These are phyloP conservation scores for Barnettozyma hawaiiensis DNA, from an alignment of 1,139 yeast species.

Conservation along the genomic window DNA sequence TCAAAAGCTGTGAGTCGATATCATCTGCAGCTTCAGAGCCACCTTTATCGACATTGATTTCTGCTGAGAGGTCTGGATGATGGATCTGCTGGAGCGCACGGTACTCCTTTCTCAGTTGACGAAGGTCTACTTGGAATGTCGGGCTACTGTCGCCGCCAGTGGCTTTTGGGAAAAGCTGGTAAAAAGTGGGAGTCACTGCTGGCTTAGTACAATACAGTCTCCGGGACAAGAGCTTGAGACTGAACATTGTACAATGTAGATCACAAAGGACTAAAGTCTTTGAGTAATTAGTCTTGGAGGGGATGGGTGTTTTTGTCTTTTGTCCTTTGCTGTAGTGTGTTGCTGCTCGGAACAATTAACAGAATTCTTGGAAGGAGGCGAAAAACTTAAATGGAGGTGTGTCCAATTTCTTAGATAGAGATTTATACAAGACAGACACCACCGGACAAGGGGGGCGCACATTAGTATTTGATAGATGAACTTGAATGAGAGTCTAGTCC, in stretches of 20 bases:
- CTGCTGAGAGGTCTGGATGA: constrained; percentile 64
- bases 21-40: neutral
- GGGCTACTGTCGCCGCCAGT: neutral
- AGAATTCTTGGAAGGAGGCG: no score
- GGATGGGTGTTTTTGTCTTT: neutral
- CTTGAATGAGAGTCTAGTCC: constrained; percentile 22
- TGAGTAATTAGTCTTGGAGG: neutral
- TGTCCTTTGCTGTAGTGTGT: no score
- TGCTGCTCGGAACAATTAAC: neutral
- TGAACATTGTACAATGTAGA: no score
- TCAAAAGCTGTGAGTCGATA: constrained; percentile 47
- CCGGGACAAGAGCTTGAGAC: neutral
- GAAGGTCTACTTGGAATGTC: constrained; percentile 57
- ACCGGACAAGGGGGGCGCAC: no score
- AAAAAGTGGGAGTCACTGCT: constrained; percentile 31
- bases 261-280: no score
- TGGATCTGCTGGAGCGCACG: constrained; percentile 61
- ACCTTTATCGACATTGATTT: constrained; percentile 16
- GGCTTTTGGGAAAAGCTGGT: constrained; percentile 56
- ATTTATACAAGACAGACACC: no score
- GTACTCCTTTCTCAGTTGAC: constrained; percentile 64
- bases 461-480: constrained; percentile 12
- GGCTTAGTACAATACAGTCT: constrained; percentile 10
- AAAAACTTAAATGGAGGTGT: no score
- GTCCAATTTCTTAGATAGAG: no score